phyloP scores from a whole-genome alignment of 2,329 filamentous ascomycete species.

The Leptoxyphium fumago region DNA sequence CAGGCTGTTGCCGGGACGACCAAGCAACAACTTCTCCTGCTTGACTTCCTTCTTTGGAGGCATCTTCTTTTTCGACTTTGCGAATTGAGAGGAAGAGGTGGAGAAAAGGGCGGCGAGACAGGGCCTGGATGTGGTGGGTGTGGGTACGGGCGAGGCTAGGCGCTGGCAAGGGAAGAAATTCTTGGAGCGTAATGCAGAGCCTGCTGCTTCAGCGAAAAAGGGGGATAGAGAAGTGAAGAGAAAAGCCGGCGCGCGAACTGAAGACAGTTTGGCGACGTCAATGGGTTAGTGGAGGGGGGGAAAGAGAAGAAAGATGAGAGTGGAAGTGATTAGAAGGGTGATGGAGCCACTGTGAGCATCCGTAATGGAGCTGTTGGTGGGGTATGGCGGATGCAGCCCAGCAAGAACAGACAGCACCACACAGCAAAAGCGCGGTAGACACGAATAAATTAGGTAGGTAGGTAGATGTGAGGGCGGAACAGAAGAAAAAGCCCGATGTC shows the following conservation, averaged over 20 bases:
- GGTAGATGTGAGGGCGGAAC: too few species aligned
- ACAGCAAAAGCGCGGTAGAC: too few species aligned
- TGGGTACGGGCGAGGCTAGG: conserved; percentile 29
- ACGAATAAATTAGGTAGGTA: too few species aligned
- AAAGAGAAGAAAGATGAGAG: background rate
- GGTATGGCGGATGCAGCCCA: too few species aligned
- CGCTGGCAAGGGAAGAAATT: conserved; percentile 4
- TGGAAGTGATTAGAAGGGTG: background rate
- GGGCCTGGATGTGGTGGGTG: conserved; percentile 33
- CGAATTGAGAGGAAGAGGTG: background rate
- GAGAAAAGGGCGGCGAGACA: background rate
- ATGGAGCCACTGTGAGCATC: too few species aligned
- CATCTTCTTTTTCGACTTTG: conserved; percentile 51
- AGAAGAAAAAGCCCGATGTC: too few species aligned
- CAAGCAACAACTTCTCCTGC: conserved; percentile 93
- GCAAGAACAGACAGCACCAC: too few species aligned
- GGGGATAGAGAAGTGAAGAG: conserved; percentile 10
- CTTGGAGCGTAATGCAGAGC: conserved; percentile 16
- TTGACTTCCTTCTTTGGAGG: conserved; percentile 83
- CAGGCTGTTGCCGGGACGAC: conserved; percentile 90
- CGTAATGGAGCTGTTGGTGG: too few species aligned
- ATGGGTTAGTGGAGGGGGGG: background rate
- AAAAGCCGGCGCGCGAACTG: conserved; percentile 10
- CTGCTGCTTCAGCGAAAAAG: conserved; percentile 16
- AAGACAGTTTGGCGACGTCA: conserved; percentile 12